Base-by-base conservation (phyloP, 2,329 filamentous ascomycete genomes). In the Trichoderma oligosporum region DNA sequence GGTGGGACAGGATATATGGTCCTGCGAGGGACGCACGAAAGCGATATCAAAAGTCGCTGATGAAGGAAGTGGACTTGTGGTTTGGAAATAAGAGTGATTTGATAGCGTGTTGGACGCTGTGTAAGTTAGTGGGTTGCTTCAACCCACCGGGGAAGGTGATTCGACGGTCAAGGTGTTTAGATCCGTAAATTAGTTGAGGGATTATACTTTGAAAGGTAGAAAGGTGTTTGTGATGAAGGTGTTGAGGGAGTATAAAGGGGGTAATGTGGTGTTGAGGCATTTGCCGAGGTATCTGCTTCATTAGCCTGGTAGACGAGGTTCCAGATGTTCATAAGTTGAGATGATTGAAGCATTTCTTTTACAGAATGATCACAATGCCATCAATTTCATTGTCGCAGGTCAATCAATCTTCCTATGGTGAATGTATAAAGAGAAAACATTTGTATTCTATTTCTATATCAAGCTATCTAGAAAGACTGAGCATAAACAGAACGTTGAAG, bases 261-360 rank as follows among this genome's bases (percentile, higher is more conserved):
- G 46, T 2, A 51, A 51, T 11, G 38, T 57, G 7, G 54, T 57
- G 20, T 5, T 57, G 27, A 49, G 29, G 27, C 46, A 49, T 12
- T 12, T 57, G 20, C 12, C 51, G 20, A 39, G 54, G 24, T 35
- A 20, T 36, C 18, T 46, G 12, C 29, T 25, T 20, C n/a, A n/a
- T n/a, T n/a, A n/a, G n/a, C n/a, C n/a, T n/a, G n/a, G n/a, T n/a
- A n/a, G n/a, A n/a, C n/a, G n/a, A n/a, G n/a, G n/a, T n/a, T n/a
- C n/a, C n/a, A n/a, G n/a, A n/a, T n/a, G n/a, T n/a, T n/a, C n/a
- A n/a, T n/a, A n/a, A n/a, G 27, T 31, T 31, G 27, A 11, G 27
- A 11, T 31, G 27, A 11, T 31, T 31, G 27, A 31, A 31, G 11
- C 11, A 31, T 11, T 6, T 31, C n/a, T 5, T 31, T 31, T 31